Evolutionary conservation across 2,329 filamentous ascomycete genomes (phyloP).

Genomic region (Fusarium hostae): DNA sequence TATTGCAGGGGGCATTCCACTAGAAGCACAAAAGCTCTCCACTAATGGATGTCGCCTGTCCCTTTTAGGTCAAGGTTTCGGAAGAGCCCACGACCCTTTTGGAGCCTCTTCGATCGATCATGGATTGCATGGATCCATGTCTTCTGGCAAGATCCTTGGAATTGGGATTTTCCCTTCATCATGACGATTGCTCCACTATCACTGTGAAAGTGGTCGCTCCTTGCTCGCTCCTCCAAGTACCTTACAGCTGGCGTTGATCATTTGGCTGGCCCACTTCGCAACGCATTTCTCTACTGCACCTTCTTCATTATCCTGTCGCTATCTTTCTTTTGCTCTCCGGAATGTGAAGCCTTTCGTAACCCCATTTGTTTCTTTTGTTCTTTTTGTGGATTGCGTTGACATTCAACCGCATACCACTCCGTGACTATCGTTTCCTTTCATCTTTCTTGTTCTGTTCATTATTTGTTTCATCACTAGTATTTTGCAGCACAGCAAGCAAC

Average conservation of each 20-base stretch:
- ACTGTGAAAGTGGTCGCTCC: background rate
- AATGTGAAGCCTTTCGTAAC: slow-evolving; percentile 9
- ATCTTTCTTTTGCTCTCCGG: slow-evolving; percentile 15
- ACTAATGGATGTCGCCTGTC: background rate
- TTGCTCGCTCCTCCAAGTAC: background rate
- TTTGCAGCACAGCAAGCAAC: background rate
- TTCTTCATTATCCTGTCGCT: slow-evolving; percentile 17
- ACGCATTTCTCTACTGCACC: slow-evolving; percentile 15
- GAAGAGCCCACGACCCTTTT: slow-evolving; percentile 19
- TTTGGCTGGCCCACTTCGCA: slow-evolving; percentile 21
- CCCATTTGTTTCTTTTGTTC: slow-evolving; percentile 14
- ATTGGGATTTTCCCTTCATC: slow-evolving; percentile 40
- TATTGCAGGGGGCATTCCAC: slow-evolving; percentile 7
- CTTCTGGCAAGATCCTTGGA: slow-evolving; percentile 31
- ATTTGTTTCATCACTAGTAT: slow-evolving; percentile 12
- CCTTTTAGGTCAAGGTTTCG: slow-evolving; percentile 8
- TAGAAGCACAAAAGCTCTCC: slow-evolving; percentile 2
- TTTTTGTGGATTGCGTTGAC: slow-evolving; percentile 22
- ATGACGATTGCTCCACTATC: slow-evolving; percentile 29
- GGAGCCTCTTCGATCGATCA: slow-evolving; percentile 5
- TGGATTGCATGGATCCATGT: background rate
- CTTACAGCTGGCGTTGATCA: slow-evolving; percentile 14
- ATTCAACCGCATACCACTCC: background rate
- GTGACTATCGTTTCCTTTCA: background rate
- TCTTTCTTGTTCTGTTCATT: background rate